Evolutionary conservation across 768 basidiomycete species (phyloP).

Genomic region (Gyrodon lividus): DNA sequence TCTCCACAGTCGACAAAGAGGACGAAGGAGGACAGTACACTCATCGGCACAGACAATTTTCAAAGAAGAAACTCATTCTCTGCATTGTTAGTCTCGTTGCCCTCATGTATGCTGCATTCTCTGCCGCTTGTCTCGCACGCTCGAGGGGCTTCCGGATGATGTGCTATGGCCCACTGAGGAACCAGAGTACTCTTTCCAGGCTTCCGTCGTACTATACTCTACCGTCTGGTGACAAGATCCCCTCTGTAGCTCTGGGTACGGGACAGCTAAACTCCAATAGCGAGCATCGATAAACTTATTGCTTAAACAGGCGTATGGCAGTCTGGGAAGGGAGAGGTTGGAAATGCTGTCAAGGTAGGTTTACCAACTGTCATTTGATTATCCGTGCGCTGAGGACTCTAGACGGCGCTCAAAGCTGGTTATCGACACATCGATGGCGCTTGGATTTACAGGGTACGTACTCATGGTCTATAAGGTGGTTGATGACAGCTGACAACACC

Average conservation of each 20-base stretch:
- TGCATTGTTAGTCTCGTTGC: slow-evolving; percentile 15
- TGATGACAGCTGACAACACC: slow-evolving; percentile 3
- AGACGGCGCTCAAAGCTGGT: slow-evolving; percentile 60
- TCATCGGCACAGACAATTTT: neutral
- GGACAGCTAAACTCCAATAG: neutral
- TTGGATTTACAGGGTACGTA: slow-evolving; percentile 61
- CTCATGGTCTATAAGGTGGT: neutral
- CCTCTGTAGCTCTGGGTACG: slow-evolving; percentile 62
- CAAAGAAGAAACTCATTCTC: slow-evolving; percentile 26
- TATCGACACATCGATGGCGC: slow-evolving; percentile 76
- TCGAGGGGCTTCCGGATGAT: slow-evolving; percentile 19
- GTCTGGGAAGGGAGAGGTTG: slow-evolving; percentile 56
- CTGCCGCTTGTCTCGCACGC: slow-evolving; percentile 18
- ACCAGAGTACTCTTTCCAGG: slow-evolving; percentile 18
- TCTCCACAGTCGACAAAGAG: slow-evolving; percentile 20
- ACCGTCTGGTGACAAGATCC: slow-evolving; percentile 68
- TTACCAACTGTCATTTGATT: too few species aligned
- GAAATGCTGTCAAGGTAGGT: slow-evolving; percentile 59
- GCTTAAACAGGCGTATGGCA: slow-evolving; percentile 57
- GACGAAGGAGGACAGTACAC: slow-evolving; percentile 3
- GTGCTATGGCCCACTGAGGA: slow-evolving; percentile 21
- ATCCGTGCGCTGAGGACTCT: neutral
- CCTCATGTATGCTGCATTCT: slow-evolving; percentile 23
- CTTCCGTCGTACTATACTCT: slow-evolving; percentile 53
- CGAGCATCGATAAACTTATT: slow-evolving; percentile 4